Base-by-base conservation (phyloP, 129 eudicot genomes). In the Flaveria linearis region DNA sequence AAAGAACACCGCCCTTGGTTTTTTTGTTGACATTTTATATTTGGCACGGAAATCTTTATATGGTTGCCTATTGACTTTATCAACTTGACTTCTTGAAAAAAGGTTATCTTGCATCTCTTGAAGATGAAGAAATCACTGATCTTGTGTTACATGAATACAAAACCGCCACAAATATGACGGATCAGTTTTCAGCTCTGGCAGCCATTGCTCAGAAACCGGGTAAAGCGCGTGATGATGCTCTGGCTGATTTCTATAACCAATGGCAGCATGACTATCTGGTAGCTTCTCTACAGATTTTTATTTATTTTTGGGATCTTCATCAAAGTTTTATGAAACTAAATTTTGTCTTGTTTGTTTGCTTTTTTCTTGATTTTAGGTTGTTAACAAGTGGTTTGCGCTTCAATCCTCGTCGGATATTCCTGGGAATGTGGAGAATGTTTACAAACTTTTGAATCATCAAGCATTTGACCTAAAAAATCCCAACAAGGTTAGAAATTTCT, bases 261-360 rank as follows among this genome's bases (percentile, higher is more conserved):
- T 94, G 99, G 99, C 97, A 91, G 78, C 85, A 94, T 51, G 96
- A 94, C 68, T 87, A 18, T 82, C 80, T 94, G 89, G 99, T 94
- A 87, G 11, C 77, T 43, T 73, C 69, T 49, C 53, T 22, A 20
- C 22, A 20, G 22, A 20, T 20, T 20, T 20, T 20, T 20, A 20
- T 20, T 20, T 20, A 20, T 20, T 20, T 20, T 20, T 20, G 22
- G 22, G 22, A 20, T 20, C 22, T 20, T 20, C 22, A 20, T 20
- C 22, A 20, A 20, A 20, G 22, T 20, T 20, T 20, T 20, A 20
- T 20, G 22, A 20, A 20, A 20, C 22, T 20, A 20, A 20, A 20
- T 20, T 20, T 20, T 20, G 22, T 20, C 22, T 20, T 20, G 22
- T 20, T 20, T 20, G 22, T 20, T 20, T 20, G 22, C 22, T 20